These are phyloP conservation scores for Rhizophora mangle DNA, from an alignment of 345 rosid genomes.

Conservation along the genomic window DNA sequence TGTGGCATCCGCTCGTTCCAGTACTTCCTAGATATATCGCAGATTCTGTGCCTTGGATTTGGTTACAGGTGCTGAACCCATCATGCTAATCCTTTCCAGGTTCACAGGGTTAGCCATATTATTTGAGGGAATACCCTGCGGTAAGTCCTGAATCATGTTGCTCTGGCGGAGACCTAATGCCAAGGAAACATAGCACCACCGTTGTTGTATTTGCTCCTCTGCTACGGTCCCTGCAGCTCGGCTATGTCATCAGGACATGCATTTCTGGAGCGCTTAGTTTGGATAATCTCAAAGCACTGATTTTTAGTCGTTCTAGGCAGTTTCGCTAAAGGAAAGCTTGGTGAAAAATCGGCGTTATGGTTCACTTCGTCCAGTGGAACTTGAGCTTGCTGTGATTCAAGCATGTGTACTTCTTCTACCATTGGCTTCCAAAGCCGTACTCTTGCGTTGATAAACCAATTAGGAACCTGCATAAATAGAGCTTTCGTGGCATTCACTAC, in stretches of 20 bases:
- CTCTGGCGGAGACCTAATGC: constrained; percentile 29
- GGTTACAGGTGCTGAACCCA: not conserved
- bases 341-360: not conserved
- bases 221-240: constrained; percentile 4
- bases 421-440: constrained; percentile 36
- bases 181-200: constrained; percentile 13
- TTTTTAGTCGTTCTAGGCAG: not conserved
- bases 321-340: constrained; percentile 3
- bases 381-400: constrained; percentile 19
- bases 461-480: constrained; percentile 21
- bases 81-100: constrained; percentile 9
- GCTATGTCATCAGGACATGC: not conserved
- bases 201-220: not conserved
- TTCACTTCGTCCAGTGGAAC: constrained; percentile 7
- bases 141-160: constrained; percentile 15
- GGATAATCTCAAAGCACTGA: constrained; percentile 7
- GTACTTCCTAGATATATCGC: not conserved
- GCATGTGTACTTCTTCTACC: constrained; percentile 36
- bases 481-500: not conserved
- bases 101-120: constrained; percentile 1
- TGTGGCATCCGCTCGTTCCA: too few relatives aligned
- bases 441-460: constrained; percentile 36
- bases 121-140: too few relatives aligned
- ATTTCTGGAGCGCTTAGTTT: constrained; percentile 20
- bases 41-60: not conserved